These are phyloP conservation scores for Aspergillus sp. DNA, from an alignment of 2,329 filamentous ascomycete species.

Conservation along the genomic window DNA sequence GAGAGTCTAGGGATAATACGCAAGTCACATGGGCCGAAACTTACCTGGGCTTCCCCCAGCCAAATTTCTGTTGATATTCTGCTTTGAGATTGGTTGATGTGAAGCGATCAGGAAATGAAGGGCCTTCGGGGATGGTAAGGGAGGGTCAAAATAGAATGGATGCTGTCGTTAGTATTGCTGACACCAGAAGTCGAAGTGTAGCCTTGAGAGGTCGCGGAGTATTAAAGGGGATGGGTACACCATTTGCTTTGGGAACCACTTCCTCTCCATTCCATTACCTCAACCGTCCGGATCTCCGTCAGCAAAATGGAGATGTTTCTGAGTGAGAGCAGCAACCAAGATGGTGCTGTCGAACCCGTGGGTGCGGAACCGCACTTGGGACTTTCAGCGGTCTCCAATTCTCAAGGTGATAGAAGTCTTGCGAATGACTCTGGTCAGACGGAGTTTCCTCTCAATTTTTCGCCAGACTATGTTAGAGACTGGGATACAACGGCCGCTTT, in stretches of 20 bases:
- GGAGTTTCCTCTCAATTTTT: not conserved
- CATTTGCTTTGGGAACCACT: not conserved
- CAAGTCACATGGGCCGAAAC: not conserved
- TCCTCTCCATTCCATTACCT: not conserved
- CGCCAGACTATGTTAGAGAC: constrained; percentile 1
- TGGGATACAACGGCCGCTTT: not conserved
- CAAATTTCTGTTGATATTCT: not conserved
- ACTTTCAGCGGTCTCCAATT: not conserved
- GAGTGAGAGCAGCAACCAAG: not conserved
- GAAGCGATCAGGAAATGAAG: not conserved
- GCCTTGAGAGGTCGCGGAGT: not conserved
- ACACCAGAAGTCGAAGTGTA: not conserved
- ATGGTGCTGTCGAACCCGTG: not conserved
- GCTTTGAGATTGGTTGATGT: not conserved
- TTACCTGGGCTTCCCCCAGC: not conserved
- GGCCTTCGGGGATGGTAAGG: not conserved
- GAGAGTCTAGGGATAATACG: not conserved
- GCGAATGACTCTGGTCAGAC: not conserved
- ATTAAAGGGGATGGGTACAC: not conserved
- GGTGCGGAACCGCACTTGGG: not conserved
- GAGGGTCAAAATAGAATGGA: not conserved
- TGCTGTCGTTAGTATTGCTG: not conserved
- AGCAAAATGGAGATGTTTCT: not conserved
- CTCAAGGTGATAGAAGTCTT: not conserved
- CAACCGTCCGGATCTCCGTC: not conserved